Conservation (phyloP, 2,329 filamentous ascomycete genomes). For the Microsporum ferrugineum region DNA sequence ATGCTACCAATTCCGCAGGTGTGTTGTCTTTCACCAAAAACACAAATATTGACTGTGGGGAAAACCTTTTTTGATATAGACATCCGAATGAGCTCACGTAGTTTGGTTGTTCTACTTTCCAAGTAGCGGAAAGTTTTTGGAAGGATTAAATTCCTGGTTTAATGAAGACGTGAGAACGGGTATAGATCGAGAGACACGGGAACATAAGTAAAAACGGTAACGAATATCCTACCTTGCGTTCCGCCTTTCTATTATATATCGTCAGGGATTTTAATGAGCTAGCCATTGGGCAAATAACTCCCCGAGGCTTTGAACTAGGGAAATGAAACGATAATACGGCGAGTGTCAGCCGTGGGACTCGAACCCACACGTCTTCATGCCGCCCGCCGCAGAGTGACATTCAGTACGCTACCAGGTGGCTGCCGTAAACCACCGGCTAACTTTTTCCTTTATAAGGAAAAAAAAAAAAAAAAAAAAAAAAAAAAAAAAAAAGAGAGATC, state of each 20-base stretch:
- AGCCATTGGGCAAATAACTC: background rate
- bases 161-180: too few relatives aligned
- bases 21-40: too few relatives aligned
- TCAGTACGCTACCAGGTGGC: background rate
- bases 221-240: background rate
- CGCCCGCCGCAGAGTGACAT: background rate
- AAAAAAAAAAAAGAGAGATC: background rate
- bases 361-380: background rate
- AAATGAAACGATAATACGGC: background rate
- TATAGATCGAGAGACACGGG: too few relatives aligned
- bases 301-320: background rate
- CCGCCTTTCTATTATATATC: background rate
- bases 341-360: background rate
- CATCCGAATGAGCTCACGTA: too few relatives aligned
- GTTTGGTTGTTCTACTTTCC: too few relatives aligned
- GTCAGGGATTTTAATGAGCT: background rate
- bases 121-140: too few relatives aligned
- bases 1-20: too few relatives aligned
- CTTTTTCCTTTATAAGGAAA: background rate
- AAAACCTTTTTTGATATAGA: too few relatives aligned
- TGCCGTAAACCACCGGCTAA: background rate
- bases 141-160: too few relatives aligned
- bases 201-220: too few relatives aligned
- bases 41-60: too few relatives aligned
- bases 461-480: background rate